Conservation (phyloP, 2,329 filamentous ascomycete genomes). For the Colletotrichum sp. region DNA sequence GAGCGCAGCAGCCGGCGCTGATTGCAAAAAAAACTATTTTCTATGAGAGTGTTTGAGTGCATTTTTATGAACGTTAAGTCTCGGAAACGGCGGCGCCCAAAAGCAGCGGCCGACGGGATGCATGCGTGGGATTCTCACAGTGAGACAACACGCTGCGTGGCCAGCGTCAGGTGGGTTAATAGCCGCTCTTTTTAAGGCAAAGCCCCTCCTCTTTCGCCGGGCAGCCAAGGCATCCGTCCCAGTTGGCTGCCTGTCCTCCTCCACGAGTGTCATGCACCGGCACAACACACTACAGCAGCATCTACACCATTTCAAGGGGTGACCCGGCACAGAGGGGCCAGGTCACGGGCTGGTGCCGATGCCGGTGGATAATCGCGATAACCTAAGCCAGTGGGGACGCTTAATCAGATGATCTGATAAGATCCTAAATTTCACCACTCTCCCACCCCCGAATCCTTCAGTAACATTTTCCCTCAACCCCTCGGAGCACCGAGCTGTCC, state of each 20-base stretch:
- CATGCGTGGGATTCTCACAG: not conserved
- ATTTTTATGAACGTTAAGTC: not conserved
- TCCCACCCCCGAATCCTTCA: not conserved
- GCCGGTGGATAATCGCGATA: slow-evolving; percentile 11
- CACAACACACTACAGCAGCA: not conserved
- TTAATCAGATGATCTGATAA: slow-evolving; percentile 25
- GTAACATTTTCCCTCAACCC: not conserved
- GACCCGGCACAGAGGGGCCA: not conserved
- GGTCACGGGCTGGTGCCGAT: slow-evolving; percentile 2
- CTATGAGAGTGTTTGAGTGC: not conserved
- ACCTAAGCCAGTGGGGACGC: not conserved
- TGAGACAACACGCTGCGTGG: not conserved
- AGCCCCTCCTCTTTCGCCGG: not conserved
- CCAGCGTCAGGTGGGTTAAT: not conserved
- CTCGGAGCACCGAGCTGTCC: not conserved
- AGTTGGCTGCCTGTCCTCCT: not conserved
- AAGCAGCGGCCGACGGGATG: not conserved
- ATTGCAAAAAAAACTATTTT: not conserved
- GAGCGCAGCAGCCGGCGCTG: not conserved
- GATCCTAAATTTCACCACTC: slow-evolving; percentile 12
- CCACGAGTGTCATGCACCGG: not conserved
- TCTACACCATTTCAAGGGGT: not conserved
- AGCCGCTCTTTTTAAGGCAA: not conserved
- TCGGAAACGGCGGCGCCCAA: not conserved
- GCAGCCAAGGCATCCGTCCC: not conserved